A percentile compares a stretch with the other conserved stretches of the same genome.
Evolutionary conservation across 306 rosid genomes (phyloP).

Genomic region (Cicer chorassanicum): DNA sequence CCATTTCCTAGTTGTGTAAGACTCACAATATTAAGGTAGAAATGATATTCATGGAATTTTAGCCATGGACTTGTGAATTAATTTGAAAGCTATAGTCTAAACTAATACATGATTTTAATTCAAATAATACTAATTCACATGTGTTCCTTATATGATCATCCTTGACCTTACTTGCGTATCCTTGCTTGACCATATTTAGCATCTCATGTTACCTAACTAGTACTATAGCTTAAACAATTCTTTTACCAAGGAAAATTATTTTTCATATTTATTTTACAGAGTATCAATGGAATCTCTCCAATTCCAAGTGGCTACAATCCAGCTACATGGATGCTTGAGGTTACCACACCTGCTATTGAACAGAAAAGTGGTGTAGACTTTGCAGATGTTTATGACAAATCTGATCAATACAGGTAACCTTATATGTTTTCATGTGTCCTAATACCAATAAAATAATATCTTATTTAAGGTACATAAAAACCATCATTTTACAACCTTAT

Average conservation of each 20-base stretch:
- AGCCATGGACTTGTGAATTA: not conserved
- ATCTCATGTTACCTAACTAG: too few species aligned
- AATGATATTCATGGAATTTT: not conserved
- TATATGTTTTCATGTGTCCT: not conserved
- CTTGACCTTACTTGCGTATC: too few species aligned
- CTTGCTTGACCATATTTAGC: too few species aligned
- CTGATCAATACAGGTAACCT: constrained; percentile 68
- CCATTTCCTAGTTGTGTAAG: constrained; percentile 11
- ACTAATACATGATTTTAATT: too few species aligned
- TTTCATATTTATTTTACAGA: constrained; percentile 53
- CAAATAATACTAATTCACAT: too few species aligned
- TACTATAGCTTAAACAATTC: too few species aligned
- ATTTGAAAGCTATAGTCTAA: too few species aligned
- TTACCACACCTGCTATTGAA: constrained; percentile 73
- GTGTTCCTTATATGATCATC: too few species aligned
- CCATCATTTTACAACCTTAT: not conserved
- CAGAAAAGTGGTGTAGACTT: constrained; percentile 64
- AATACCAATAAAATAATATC: not conserved
- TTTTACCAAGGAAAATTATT: too few species aligned
- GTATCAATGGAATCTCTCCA: constrained; percentile 54
- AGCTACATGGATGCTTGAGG: constrained; percentile 95
- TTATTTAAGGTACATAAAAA: not conserved
- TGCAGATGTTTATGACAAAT: constrained; percentile 54
- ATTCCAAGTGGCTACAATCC: constrained; percentile 77
- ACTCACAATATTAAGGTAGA: not conserved